Conservation (phyloP, 1,284 basidiomycete genomes). For the Anthracocystis walkeri region DNA sequence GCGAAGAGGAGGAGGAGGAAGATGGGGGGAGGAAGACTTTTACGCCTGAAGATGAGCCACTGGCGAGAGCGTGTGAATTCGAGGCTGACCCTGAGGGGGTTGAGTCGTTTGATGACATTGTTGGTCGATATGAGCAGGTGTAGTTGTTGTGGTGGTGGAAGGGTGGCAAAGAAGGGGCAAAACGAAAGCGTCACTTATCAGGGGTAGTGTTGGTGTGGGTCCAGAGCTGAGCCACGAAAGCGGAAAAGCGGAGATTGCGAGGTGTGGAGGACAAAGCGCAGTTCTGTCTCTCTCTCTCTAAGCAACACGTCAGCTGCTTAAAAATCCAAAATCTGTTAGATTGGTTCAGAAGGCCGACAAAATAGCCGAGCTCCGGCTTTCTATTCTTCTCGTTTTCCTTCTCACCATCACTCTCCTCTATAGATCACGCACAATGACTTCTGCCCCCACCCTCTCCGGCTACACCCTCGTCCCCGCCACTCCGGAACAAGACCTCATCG, state of each 20-base stretch:
- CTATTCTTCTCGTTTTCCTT: background rate
- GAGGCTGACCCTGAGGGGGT: too few species aligned
- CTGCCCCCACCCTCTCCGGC: background rate
- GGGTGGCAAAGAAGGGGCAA: too few species aligned
- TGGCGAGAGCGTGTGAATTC: too few species aligned
- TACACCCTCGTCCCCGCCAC: constrained; percentile 33
- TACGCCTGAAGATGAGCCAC: too few species aligned
- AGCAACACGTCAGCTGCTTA: constrained; percentile 13
- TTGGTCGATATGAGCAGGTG: background rate
- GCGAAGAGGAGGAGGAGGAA: constrained; percentile 10
- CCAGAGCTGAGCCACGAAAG: constrained; percentile 4
- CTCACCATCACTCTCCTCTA: background rate
- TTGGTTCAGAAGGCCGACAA: background rate
- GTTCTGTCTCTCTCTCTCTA: background rate
- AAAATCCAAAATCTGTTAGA: constrained; percentile 13
- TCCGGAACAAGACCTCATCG: constrained; percentile 31
- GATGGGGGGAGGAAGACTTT: constrained; percentile 32
- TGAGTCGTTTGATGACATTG: constrained; percentile 5
- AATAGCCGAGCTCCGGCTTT: background rate
- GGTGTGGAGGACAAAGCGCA: constrained; percentile 21
- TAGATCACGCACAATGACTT: background rate
- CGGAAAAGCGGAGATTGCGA: background rate
- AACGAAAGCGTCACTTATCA: too few species aligned
- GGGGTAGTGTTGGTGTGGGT: constrained; percentile 5
- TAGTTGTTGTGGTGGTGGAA: too few species aligned